Base-by-base conservation (phyloP, 257 asterid species). In the Jasminum sambac region DNA sequence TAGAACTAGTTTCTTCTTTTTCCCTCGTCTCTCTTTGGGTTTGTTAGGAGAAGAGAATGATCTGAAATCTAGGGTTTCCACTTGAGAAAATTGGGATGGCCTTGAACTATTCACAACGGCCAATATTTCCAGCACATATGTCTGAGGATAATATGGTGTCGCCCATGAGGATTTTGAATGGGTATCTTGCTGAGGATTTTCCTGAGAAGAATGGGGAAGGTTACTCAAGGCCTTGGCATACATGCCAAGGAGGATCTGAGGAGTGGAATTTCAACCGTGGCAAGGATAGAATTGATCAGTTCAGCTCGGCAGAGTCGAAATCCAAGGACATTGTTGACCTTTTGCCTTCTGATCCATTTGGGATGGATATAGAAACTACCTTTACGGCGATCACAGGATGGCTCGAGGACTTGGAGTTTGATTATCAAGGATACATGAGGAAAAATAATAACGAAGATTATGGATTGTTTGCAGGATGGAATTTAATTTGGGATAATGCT, bases 311-410 rank as follows among this genome's bases (percentile, higher is more conserved):
- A 0, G 97, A 89, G 72, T 79, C 84, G 1, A 76, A 40, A 19
- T 50, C 84, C 4, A 71, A 80, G 41, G 95, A 90, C 64, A 79
- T 90, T 44, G 75, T 73, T 43, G 95, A 90, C 76, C 90, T 80
- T 60, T 80, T 94, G 70, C 99, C 99, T 42, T 76, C 89, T 14
- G 99, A 94, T 84, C 99, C 99, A 23, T 94, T 94, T 79, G 97
- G 81, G 41, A 94, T 94, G 99, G 96, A 84, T 66, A 84, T 90
- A 58, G 66, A 83, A 78, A 78, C 86, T 25, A 88, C 98, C 38
- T 41, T 90, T 74, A 86, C 96, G 8, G 98, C 96, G 46, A 78
- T 93, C 75, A 84, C 88, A 2, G 88, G 91, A 57, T 90, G 90
- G 96, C 89, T 92, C 64, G 90, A 82, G 81, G 89, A 82, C 73